Evolutionary conservation across 768 basidiomycete genomes (phyloP).

Genomic region (Lentinula detonsa): DNA sequence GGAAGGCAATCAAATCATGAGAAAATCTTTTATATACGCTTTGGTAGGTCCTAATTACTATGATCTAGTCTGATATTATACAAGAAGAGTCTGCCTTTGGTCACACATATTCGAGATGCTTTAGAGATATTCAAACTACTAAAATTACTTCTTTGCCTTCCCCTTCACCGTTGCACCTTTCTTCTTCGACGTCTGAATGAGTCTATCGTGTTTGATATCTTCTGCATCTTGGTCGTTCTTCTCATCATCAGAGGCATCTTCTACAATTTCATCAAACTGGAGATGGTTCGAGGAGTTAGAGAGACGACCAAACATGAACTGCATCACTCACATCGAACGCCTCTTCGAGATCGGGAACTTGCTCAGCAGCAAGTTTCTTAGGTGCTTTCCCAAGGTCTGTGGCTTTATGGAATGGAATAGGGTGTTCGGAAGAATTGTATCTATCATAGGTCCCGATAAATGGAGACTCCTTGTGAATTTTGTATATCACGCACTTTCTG

Average conservation of each 20-base stretch:
- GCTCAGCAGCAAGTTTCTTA: slow-evolving; percentile 72
- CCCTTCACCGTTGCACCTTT: slow-evolving; percentile 20
- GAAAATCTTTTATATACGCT: not conserved
- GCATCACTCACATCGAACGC: slow-evolving; percentile 64
- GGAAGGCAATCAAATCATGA: slow-evolving; percentile 21
- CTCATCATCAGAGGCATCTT: slow-evolving; percentile 48
- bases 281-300: slow-evolving; percentile 3
- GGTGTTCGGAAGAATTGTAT: slow-evolving; percentile 87
- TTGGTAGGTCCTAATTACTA: too few relatives aligned
- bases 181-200: slow-evolving; percentile 36
- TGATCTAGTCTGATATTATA: too few relatives aligned
- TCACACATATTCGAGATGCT: not conserved
- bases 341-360: slow-evolving; percentile 88
- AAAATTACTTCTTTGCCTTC: slow-evolving; percentile 11
- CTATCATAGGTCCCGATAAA: slow-evolving; percentile 28
- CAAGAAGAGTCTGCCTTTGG: too few relatives aligned
- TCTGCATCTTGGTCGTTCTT: slow-evolving; percentile 23
- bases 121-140: not conserved
- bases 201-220: slow-evolving; percentile 28
- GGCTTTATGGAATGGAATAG: slow-evolving; percentile 92
- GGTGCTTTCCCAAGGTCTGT: slow-evolving; percentile 70
- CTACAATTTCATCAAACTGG: slow-evolving; percentile 41
- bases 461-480: not conserved
- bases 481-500: slow-evolving; percentile 50
- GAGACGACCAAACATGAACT: not conserved